These are phyloP conservation scores for Prasinococcaceae sp. DNA, from an alignment of 139 green algal genomes.

Conservation along the genomic window DNA sequence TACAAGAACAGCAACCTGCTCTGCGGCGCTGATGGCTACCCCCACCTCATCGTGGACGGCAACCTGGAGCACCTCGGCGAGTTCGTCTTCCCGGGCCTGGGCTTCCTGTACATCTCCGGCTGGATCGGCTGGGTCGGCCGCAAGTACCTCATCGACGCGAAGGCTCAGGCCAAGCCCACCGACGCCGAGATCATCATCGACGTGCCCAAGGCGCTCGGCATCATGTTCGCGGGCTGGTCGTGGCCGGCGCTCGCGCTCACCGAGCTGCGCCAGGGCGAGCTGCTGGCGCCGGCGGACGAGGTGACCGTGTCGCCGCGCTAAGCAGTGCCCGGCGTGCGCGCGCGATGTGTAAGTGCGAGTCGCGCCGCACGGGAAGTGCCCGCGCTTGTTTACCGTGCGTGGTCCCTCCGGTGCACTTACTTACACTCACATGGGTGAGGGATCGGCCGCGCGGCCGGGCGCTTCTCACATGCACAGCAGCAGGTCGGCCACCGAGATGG, in stretches of 20 bases:
- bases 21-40: conserved; percentile 90
- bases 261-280: conserved; percentile 55
- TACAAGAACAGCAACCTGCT: conserved; percentile 84
- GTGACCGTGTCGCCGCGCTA: conserved; percentile 87
- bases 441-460: too few relatives aligned
- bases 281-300: conserved; percentile 68
- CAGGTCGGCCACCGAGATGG: conserved; percentile 56
- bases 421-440: too few relatives aligned
- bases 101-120: conserved; percentile 95
- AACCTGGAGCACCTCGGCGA: conserved; percentile 88
- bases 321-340: too few relatives aligned
- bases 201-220: conserved; percentile 61
- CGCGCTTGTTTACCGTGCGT: too few relatives aligned
- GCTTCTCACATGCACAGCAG: too few relatives aligned
- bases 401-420: too few relatives aligned
- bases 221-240: conserved; percentile 44
- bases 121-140: conserved; percentile 90
- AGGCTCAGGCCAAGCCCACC: conserved; percentile 46
- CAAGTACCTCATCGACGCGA: conserved; percentile 62
- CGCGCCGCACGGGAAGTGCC: too few relatives aligned
- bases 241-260: conserved; percentile 64
- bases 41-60: conserved; percentile 95
- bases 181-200: conserved; percentile 97
- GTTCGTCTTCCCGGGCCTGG: conserved; percentile 56
- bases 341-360: too few relatives aligned